phyloP scores from a whole-genome alignment of 208 protist genomes.

The Crithidia acanthocephali region DNA sequence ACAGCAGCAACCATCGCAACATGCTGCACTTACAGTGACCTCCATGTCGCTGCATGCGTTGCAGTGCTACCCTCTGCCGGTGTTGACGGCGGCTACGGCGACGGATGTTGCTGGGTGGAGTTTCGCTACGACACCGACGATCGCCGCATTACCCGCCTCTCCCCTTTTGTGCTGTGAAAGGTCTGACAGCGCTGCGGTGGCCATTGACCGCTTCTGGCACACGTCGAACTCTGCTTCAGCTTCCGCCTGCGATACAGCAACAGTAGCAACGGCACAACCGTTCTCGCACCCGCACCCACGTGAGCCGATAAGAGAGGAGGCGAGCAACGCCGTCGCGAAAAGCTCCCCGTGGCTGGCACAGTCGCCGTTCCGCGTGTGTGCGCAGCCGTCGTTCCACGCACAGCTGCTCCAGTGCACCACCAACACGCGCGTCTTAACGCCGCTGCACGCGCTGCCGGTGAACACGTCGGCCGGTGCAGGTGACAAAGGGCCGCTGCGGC shows the following conservation, averaged over 20 bases:
- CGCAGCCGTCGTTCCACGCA: slow-evolving; percentile 16
- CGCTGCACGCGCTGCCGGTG: background rate
- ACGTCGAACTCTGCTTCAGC: too few relatives aligned
- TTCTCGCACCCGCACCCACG: too few relatives aligned
- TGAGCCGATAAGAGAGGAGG: too few relatives aligned
- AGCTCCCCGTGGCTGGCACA: slow-evolving; percentile 7
- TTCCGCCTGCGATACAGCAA: too few relatives aligned
- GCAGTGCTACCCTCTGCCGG: slow-evolving; percentile 24
- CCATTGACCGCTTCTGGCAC: too few relatives aligned
- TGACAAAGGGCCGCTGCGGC: background rate
- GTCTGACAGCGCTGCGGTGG: background rate
- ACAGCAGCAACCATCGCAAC: background rate
- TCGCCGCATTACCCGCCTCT: background rate
- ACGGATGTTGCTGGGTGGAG: slow-evolving; percentile 15
- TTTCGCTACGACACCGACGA: background rate
- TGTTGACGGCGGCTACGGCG: slow-evolving; percentile 17
- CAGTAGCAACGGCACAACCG: too few relatives aligned
- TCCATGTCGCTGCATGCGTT: background rate
- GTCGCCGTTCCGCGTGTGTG: slow-evolving; percentile 42
- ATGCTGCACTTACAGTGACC: background rate
- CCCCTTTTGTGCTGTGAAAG: too few relatives aligned
- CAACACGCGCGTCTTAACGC: background rate
- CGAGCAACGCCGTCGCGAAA: too few relatives aligned
- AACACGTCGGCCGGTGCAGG: background rate
- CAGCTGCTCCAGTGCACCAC: slow-evolving; percentile 9